A percentile compares a stretch with the other conserved stretches of the same genome.
phyloP scores from a whole-genome alignment of 176 grass and related monocot genomes.

The Musa troglodytarum region DNA sequence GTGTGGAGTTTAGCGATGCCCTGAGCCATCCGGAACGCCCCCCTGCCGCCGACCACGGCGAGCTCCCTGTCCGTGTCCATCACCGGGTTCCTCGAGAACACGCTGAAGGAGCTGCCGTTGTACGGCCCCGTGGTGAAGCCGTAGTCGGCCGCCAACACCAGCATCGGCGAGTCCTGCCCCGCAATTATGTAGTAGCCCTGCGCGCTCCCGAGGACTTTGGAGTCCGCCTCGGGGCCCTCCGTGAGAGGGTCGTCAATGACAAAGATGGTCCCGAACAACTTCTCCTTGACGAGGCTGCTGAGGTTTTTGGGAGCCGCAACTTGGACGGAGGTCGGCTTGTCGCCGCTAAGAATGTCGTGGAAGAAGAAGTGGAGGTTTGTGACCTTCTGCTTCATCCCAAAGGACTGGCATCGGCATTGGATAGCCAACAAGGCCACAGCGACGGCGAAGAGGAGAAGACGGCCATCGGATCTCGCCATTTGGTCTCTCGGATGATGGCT shows the following conservation, averaged over 20 bases:
- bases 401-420: too few species aligned
- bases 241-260: constrained; percentile 36
- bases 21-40: constrained; percentile 36
- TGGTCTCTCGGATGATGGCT: too few species aligned
- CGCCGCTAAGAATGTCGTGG: constrained; percentile 37
- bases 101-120: constrained; percentile 47
- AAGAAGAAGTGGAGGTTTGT: constrained; percentile 49
- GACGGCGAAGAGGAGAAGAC: too few species aligned
- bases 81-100: constrained; percentile 34
- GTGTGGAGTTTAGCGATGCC: constrained; percentile 30
- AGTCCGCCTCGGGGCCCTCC: constrained; percentile 22
- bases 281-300: not conserved
- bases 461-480: too few species aligned
- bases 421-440: too few species aligned
- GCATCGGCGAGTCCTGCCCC: not conserved
- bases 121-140: constrained; percentile 33
- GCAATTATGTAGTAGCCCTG: constrained; percentile 24
- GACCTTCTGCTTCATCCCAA: too few species aligned
- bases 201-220: constrained; percentile 33
- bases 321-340: constrained; percentile 25
- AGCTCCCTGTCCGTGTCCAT: constrained; percentile 9
- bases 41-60: constrained; percentile 46
- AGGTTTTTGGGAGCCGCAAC: not conserved
- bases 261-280: constrained; percentile 1
- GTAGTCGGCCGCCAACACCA: constrained; percentile 38